Evolutionary conservation across 2,329 filamentous ascomycete species (phyloP).

Genomic region (Ramichloridium luteum): DNA sequence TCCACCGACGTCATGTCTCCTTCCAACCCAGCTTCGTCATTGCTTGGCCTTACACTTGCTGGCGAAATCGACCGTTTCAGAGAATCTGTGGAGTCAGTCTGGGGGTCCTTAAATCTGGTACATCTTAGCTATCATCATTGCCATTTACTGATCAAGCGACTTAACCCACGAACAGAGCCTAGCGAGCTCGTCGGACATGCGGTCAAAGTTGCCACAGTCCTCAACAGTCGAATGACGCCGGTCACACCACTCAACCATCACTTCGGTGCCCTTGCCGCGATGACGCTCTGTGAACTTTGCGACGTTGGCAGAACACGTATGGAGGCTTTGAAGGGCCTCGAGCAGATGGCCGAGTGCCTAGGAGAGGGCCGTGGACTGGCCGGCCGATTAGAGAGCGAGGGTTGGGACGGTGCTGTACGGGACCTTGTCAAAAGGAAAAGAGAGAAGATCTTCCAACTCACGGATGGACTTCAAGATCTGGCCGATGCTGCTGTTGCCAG

Average conservation of each 20-base stretch:
- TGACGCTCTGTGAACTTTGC: conserved; percentile 49
- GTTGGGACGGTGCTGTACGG: conserved; percentile 47
- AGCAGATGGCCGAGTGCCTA: conserved; percentile 43
- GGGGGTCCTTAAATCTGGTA: conserved; percentile 45
- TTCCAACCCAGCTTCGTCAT: conserved; percentile 29
- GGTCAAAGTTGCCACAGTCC: conserved; percentile 45
- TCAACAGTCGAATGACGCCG: conserved; percentile 43
- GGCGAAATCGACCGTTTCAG: conserved; percentile 54
- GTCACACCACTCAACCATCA: conserved; percentile 56
- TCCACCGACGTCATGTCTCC: conserved; percentile 34
- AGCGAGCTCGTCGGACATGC: conserved; percentile 49
- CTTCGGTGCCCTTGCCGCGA: conserved; percentile 46
- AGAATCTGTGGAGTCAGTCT: conserved; percentile 46
- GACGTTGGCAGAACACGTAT: conserved; percentile 44
- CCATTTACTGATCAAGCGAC: conserved; percentile 50
- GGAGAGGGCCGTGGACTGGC: conserved; percentile 30
- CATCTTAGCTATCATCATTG: conserved; percentile 61
- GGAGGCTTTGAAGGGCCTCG: conserved; percentile 45
- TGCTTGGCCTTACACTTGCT: conserved; percentile 41
- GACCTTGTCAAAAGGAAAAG: conserved; percentile 36
- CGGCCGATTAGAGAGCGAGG: conserved; percentile 33
- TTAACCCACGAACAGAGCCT: conserved; percentile 44
- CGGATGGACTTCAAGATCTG: conserved; percentile 43
- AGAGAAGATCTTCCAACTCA: conserved; percentile 28
- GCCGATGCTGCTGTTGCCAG: conserved; percentile 36